These are phyloP conservation scores for Aspergillus brunneoviolaceus DNA, from an alignment of 2,329 filamentous ascomycete genomes.

Conservation along the genomic window DNA sequence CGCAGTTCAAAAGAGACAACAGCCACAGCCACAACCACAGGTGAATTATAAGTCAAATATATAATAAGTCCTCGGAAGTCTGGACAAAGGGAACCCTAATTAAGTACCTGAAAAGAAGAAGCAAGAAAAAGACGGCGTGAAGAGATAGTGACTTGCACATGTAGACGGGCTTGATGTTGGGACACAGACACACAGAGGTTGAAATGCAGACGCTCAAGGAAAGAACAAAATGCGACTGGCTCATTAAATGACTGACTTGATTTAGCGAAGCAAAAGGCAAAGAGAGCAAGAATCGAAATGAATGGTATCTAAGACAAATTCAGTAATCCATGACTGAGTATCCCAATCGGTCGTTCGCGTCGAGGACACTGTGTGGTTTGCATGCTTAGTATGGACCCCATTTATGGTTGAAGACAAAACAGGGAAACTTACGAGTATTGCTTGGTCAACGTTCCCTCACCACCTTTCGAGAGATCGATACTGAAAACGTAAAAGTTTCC, in stretches of 20 bases:
- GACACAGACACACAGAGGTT: not conserved
- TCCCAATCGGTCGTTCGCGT: slow-evolving; percentile 45
- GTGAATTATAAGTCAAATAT: not conserved
- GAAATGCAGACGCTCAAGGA: slow-evolving; percentile 5
- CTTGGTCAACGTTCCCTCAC: slow-evolving; percentile 86
- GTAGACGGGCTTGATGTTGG: not conserved
- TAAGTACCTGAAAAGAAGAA: not conserved
- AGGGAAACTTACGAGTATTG: slow-evolving; percentile 79
- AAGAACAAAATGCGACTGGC: slow-evolving; percentile 1
- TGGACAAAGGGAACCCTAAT: not conserved
- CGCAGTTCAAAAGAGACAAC: no score
- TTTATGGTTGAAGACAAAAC: not conserved
- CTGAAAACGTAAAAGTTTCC: slow-evolving; percentile 94
- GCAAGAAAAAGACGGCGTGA: not conserved
- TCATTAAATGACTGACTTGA: not conserved
- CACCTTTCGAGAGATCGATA: slow-evolving; percentile 90
- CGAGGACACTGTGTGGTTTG: slow-evolving; percentile 38
- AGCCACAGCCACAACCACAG: not conserved
- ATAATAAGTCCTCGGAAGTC: not conserved
- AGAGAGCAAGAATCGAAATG: not conserved
- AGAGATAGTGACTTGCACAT: not conserved
- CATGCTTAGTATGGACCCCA: slow-evolving; percentile 14
- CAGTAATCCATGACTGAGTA: slow-evolving; percentile 37
- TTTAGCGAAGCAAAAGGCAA: not conserved
- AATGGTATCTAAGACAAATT: slow-evolving; percentile 17